Percentiles rank a stretch among this genome's conserved stretches.
Conservation (phyloP, 1,139 yeast species). For the Wickerhamomyces sp. region DNA sequence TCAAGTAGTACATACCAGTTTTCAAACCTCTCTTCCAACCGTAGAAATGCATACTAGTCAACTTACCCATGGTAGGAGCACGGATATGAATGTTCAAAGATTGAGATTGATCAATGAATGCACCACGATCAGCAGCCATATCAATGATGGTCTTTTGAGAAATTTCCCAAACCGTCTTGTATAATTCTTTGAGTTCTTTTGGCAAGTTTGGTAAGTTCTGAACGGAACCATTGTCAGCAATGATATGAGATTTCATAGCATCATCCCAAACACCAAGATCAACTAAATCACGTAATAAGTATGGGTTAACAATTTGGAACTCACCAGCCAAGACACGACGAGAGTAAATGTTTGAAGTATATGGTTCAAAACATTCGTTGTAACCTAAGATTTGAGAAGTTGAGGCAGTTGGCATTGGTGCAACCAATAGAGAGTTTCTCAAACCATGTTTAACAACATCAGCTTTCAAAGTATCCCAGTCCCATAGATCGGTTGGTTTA, state of each 20-base stretch:
- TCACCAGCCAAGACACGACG: conserved; percentile 88
- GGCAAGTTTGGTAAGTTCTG: conserved; percentile 78
- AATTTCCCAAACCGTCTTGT: conserved; percentile 96
- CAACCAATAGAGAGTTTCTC: conserved; percentile 78
- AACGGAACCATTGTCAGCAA: conserved; percentile 81
- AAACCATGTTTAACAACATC: conserved; percentile 60
- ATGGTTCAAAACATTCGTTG: conserved; percentile 91
- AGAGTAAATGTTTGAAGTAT: conserved; percentile 81
- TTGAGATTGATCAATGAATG: conserved; percentile 93
- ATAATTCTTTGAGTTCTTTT: conserved; percentile 65
- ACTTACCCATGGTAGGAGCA: conserved; percentile 87
- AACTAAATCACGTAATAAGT: conserved; percentile 73
- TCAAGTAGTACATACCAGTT: conserved; percentile 96
- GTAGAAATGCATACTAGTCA: conserved; percentile 96
- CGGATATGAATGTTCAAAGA: conserved; percentile 81
- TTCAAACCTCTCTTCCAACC: conserved; percentile 97
- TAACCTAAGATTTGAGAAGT: conserved; percentile 87
- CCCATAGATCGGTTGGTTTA: conserved; percentile 57
- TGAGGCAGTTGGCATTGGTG: conserved; percentile 95
- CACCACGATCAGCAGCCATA: conserved; percentile 94
- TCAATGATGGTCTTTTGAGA: conserved; percentile 85
- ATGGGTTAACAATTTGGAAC: conserved; percentile 83
- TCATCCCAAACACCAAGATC: conserved; percentile 83
- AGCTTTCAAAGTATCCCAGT: conserved; percentile 70
- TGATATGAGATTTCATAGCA: conserved; percentile 73